Base-by-base conservation (phyloP, 1,139 yeast genomes). In the Geotrichum fermentans region DNA sequence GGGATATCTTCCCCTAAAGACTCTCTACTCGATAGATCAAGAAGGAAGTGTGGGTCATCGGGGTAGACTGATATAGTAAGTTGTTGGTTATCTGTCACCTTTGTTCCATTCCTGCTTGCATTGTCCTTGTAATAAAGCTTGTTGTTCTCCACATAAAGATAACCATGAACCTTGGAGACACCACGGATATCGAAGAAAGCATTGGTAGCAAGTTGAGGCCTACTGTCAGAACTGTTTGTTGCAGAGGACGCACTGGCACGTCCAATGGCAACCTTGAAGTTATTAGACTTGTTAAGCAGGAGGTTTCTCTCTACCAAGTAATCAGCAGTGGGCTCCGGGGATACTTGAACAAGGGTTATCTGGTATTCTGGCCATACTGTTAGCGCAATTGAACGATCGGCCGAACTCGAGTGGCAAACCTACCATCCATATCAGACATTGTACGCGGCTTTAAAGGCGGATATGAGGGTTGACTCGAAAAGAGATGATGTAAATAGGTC, bases 141-240 rank as follows among this genome's bases (percentile, higher is more conserved):
- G 24, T 51, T 53, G 10, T 55, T 38, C 20, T 45, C 38, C 26
- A 41, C 24, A 17, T 45, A 32, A 24, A 49, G 32, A 24, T 55
- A 45, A 11, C 60, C 62, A 46, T 59, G 62, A 4, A 50, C 37
- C 29, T 55, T 49, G 33, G 61, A 57, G 18, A 59, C 47, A 22
- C 57, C 53, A 28, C 55, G 52, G 14, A 53, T 43, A 14, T 43
- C 45, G 42, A 56, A 59, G 36, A 43, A 36, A 17, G 53, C 58
- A 35, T 55, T 57, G 37, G 39, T 33, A 6, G 43, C 17, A 44
- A 21, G 29, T 24, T n/a, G 46, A 18, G 6, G 26, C 10, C 20
- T 29, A 34, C 24, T 18, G n/a, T 30, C 34, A 5, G 6, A 17
- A 4, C n/a, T 22, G n/a, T 18, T 11, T 10, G 41, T 26, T 11